phyloP scores from a whole-genome alignment of 164 flowering plant genomes.

The Stephania japonica region DNA sequence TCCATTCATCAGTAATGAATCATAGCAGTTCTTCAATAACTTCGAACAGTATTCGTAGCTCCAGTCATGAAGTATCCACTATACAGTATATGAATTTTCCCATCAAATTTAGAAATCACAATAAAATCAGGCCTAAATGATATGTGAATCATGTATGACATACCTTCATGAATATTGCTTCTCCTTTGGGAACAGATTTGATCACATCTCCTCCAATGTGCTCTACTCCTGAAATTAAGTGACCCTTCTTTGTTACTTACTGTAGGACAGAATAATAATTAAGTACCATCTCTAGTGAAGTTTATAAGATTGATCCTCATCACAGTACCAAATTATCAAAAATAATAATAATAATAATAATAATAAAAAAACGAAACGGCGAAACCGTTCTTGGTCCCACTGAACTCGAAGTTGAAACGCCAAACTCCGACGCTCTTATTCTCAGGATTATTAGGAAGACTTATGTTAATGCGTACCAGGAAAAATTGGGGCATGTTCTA shows the following conservation, averaged over 20 bases:
- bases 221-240: conserved; percentile 13
- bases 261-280: too few species aligned
- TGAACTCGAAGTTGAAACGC: too few species aligned
- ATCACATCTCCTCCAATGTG: conserved; percentile 37
- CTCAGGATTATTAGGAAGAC: background rate
- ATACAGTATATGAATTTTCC: background rate
- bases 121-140: background rate
- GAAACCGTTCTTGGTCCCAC: too few species aligned
- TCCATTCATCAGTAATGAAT: conserved; percentile 24
- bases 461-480: conserved; percentile 2
- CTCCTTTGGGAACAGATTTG: conserved; percentile 25
- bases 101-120: background rate
- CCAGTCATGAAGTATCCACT: conserved; percentile 26
- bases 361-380: too few species aligned
- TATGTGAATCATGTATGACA: background rate
- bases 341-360: too few species aligned
- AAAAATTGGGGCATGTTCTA: background rate
- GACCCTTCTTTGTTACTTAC: background rate
- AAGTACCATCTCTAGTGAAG: too few species aligned
- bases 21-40: conserved; percentile 21
- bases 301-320: too few species aligned
- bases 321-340: background rate
- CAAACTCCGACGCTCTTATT: too few species aligned
- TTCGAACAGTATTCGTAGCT: conserved; percentile 18
- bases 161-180: conserved; percentile 39